Evolutionary conservation across 257 asterid genomes (phyloP), one percentile per base, ranked within the genome.

Genomic region (Euphrasia confusa): DNA sequence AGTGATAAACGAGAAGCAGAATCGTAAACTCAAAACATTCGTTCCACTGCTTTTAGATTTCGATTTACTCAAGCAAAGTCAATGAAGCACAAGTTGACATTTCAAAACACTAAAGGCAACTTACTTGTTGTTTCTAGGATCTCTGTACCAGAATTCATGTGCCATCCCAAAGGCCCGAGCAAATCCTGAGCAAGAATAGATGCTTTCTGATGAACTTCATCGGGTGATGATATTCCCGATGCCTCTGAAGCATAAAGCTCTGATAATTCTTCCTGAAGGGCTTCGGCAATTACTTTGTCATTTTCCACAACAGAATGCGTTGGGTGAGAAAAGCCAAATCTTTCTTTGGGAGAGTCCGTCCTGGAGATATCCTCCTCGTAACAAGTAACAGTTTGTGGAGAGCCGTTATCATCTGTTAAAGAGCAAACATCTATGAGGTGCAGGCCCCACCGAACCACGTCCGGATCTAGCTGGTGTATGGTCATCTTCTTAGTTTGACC

Each of bases 181-280:
- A 96, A 92, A 73, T 80, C 81, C 77, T 86, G 99, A 76, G 82
- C 71, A 70, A 80, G 85, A 83, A 84, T 60, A 9, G 86, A 83
- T 7, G 62, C 81, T 59, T 77, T 76, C 62, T 75, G 80, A 68
- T 81, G 71, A 60, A 81, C 76, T 58, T 72, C 80, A 35, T 62
- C 66, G n/a, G 67, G 64, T 70, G 60, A 70, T 52, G 70, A 57
- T 72, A 78, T 71, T 54, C 80, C 83, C 0, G 67, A 63, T 7
- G 85, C 72, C 69, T 83, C 88, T n/a, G 71, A 77, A 33, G 65
- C 68, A 10, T 78, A 78, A 72, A 87, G 65, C 60, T 74, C 75
- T 11, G 86, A 75, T 40, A 90, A 75, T 77, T 85, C 97, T 81
- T 87, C 97, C 71, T 87, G 97, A 69, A 84, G 84, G 72, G 98